Base-by-base conservation (phyloP, 306 rosid species). In the Delonix regia region DNA sequence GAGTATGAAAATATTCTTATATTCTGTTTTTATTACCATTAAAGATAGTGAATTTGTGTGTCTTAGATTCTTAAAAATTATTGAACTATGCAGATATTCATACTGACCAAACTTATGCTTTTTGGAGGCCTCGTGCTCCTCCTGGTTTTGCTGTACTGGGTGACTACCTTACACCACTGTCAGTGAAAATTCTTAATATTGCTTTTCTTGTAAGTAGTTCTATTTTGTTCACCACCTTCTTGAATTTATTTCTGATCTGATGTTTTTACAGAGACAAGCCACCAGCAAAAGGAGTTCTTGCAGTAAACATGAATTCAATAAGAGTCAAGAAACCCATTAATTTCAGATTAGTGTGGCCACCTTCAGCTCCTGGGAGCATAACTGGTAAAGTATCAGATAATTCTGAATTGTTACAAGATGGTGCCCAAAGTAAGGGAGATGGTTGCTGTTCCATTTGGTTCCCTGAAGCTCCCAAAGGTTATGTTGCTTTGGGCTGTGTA, bases 101-200 rank as follows among this genome's bases (percentile, higher is more conserved):
- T 74, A 76, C 82, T 71, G 98, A 88, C 67, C 99, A 95, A 86
- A 78, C 86, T 73, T 93, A 87, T 82, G 89, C 87, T 79, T 86
- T 95, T 73, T 95, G 99, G 99, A 91, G 99, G 86, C 99, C 99
- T 84, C 92, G 70, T 64, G 94, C 98, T 73, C 98, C 99, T 57
- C 94, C 92, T 71, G 99, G 99, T 72, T 95, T 95, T 88, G 94
- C 96, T 52, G 88, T 88, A 76, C 91, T 95, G 80, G 99, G 99
- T 47, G 99, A 92, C 91, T 95, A 82, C 87, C 74, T 95, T 83
- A 95, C 97, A 27, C 96, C 99, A 71, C 74, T 89, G 99, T 95
- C 48, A 86, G 99, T 92, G 78, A 48, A 64, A 14, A 16, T 80
- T 78, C 74, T 76, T 76, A 62, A 15, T 21, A 38, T 16, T 39